Percentiles rank a stretch among this genome's conserved stretches.
Conservation (phyloP, 1,284 basidiomycete genomes). For the Fomitopsis palustris region DNA sequence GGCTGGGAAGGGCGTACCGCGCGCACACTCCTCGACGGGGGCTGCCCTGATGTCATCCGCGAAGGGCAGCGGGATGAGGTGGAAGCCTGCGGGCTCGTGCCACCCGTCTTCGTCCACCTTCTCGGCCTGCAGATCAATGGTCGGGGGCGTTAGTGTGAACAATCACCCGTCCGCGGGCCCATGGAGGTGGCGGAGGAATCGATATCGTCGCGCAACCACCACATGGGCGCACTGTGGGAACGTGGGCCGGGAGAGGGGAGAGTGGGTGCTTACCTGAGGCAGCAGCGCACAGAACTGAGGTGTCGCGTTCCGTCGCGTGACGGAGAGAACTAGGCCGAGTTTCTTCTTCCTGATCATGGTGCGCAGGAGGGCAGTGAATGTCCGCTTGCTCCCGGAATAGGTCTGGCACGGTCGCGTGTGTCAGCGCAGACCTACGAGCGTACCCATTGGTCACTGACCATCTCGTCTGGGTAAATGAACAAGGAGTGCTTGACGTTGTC, state of each 20-base stretch:
- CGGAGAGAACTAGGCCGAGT: slow-evolving; percentile 75
- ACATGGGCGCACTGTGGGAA: slow-evolving; percentile 7
- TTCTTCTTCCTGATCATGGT: slow-evolving; percentile 82
- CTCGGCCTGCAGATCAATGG: slow-evolving; percentile 54
- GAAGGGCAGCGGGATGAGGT: slow-evolving; percentile 89
- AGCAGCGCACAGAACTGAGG: slow-evolving; percentile 85
- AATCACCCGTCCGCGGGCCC: background rate
- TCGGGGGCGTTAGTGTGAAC: slow-evolving; percentile 1
- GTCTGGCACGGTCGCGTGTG: slow-evolving; percentile 37
- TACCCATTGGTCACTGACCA: slow-evolving; percentile 41
- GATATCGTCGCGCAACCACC: slow-evolving; percentile 3
- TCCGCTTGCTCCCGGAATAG: slow-evolving; percentile 88
- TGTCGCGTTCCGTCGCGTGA: slow-evolving; percentile 70
- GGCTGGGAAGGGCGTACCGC: slow-evolving; percentile 39
- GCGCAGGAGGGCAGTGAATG: slow-evolving; percentile 85
- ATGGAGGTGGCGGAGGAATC: slow-evolving; percentile 6
- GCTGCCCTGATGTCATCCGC: slow-evolving; percentile 90
- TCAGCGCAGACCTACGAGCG: background rate
- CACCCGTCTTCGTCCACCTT: slow-evolving; percentile 70
- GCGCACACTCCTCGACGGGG: slow-evolving; percentile 53
- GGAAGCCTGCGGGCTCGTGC: slow-evolving; percentile 86
- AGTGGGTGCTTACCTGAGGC: slow-evolving; percentile 63
- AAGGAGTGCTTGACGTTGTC: slow-evolving; percentile 90
- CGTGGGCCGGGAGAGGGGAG: background rate
- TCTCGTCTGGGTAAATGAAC: slow-evolving; percentile 93